These are phyloP conservation scores for Discostella stelligeroides DNA, from an alignment of 108 stramenopile genomes.

Conservation along the genomic window DNA sequence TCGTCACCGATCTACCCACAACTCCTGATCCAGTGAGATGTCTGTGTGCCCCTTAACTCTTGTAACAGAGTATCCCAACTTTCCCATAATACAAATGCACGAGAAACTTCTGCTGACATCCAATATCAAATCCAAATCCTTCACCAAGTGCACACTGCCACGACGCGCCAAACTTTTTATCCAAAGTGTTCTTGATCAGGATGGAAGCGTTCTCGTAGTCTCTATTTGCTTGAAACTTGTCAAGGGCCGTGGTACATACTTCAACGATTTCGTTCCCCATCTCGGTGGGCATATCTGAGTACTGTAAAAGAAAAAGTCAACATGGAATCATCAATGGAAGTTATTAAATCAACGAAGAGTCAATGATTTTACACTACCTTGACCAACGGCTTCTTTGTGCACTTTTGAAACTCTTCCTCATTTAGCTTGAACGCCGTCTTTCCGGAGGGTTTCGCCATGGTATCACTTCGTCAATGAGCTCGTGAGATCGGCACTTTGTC, in stretches of 20 bases:
- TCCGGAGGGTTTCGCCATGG: conserved; percentile 11
- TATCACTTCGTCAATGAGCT: no score
- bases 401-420: conserved; percentile 56
- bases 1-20: background rate
- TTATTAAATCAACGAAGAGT: background rate
- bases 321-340: background rate
- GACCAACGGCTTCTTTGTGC: conserved; percentile 49
- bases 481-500: no score
- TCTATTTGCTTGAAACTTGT: conserved; percentile 69
- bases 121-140: conserved; percentile 73
- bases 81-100: conserved; percentile 68
- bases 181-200: conserved; percentile 81
- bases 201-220: conserved; percentile 73
- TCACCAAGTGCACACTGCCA: conserved; percentile 85
- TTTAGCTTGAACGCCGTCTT: conserved; percentile 23
- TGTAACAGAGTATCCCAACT: conserved; percentile 64
- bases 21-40: background rate
- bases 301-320: conserved; percentile 32
- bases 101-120: conserved; percentile 61
- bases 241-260: conserved; percentile 80
- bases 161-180: conserved; percentile 86
- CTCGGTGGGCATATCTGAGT: conserved; percentile 82
- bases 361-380: conserved; percentile 33
- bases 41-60: conserved; percentile 40
- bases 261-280: conserved; percentile 84